Percentiles rank a stretch among this genome's conserved stretches.
phyloP scores from a whole-genome alignment of 2,329 filamentous ascomycete genomes.

The Phyllosticta citriasiana region DNA sequence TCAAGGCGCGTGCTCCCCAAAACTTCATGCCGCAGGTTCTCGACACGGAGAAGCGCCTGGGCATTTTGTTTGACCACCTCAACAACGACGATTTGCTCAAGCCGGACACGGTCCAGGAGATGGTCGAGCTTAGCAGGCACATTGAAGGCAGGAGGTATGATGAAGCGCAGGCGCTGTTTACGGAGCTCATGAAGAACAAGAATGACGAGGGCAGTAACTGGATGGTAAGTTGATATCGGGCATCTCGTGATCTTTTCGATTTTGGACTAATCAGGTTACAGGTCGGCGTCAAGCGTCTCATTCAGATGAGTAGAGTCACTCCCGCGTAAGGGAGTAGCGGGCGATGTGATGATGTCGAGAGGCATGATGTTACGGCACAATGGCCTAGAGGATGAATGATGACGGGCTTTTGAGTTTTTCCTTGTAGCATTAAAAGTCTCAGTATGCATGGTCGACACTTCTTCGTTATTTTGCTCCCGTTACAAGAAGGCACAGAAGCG shows the following conservation, averaged over 20 bases:
- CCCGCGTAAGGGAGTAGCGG: constrained; percentile 6
- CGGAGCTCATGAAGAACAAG: constrained; percentile 38
- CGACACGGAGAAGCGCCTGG: constrained; percentile 86
- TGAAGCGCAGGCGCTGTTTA: constrained; percentile 34
- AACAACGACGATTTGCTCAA: constrained; percentile 91
- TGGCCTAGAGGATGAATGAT: neutral
- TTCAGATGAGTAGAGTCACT: constrained; percentile 30
- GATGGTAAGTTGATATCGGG: constrained; percentile 34
- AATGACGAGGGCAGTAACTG: constrained; percentile 40
- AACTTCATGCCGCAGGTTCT: constrained; percentile 81
- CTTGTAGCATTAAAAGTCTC: neutral
- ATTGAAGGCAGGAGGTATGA: constrained; percentile 35
- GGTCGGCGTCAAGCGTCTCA: constrained; percentile 30
- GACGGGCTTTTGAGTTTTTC: neutral
- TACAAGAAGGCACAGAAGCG: neutral
- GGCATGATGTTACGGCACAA: neutral
- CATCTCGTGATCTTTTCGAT: constrained; percentile 1
- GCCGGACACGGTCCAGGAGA: constrained; percentile 61
- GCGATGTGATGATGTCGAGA: neutral
- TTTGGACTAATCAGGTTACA: constrained; percentile 12
- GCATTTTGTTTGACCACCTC: constrained; percentile 89
- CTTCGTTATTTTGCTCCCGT: neutral
- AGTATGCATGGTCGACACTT: neutral
- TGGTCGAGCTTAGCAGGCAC: constrained; percentile 45
- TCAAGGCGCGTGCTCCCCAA: constrained; percentile 76